Base-by-base conservation (phyloP, 164 flowering plant genomes). In the Chloranthus sessilifolius region DNA sequence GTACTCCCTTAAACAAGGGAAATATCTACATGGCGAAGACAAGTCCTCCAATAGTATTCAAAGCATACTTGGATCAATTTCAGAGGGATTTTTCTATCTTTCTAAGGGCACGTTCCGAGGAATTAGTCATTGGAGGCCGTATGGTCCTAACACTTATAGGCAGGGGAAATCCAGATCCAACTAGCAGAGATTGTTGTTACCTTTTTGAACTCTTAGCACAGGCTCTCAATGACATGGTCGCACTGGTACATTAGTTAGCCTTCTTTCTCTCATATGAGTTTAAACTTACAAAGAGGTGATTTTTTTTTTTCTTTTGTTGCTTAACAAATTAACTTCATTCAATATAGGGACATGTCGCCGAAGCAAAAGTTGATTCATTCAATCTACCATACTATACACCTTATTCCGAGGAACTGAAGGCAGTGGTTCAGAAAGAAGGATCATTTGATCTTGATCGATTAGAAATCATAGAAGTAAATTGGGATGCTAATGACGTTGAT, bases 381-480 rank as follows among this genome's bases (percentile, higher is more conserved):
- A 68, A 78, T 36, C 66, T 59, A 0, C 83, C 87, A 0, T 77
- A 59, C 65, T 80, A 77, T 31, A 66, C 73, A 1, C 77, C 87
- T 20, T 60, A 69, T 28, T 7, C 47, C 0, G 83, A 70, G 15
- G 87, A 80, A 47, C 0, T 80, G 15, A 46, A 44, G 26, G 0
- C 11, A 12, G 76, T 47, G 53, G 49, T 74, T n/a, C 33, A 75
- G 31, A 66, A 47, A 20, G 76, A 75, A 54, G 81, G 81, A 6
- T 81, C 83, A 0, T 81, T 81, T 29, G 14, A 7, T 4, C 28
- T 75, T 1, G 62, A 63, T 29, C 57, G 64, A 1, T 25, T 71
- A 0, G 69, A 75, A 35, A 26, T 28, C 0, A 47, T 63, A 35
- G 69, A 73, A 35, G 35, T 75, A 4, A 74, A 57, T 7, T 73